These are phyloP conservation scores for Mortierella sp. DNA, from an alignment of 371 early-diverging fungal species.

Conservation along the genomic window DNA sequence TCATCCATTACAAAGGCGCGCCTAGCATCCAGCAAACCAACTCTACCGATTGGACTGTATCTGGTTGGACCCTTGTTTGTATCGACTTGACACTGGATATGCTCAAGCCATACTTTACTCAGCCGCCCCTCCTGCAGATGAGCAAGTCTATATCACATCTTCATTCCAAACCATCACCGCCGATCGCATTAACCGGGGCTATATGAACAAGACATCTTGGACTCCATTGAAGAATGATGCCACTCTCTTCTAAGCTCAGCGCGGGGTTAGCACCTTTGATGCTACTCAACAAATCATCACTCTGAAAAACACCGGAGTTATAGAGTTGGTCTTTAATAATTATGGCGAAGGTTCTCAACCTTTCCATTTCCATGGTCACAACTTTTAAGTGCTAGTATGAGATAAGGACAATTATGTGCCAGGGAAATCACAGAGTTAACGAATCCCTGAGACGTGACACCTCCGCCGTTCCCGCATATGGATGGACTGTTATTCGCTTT, in stretches of 20 bases:
- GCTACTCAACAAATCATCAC: slow-evolving; percentile 20
- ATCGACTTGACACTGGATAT: slow-evolving; percentile 29
- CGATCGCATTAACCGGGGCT: slow-evolving; percentile 21
- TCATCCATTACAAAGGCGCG: slow-evolving; percentile 54
- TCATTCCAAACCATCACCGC: slow-evolving; percentile 32
- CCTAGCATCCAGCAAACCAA: slow-evolving; percentile 10
- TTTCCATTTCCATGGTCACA: slow-evolving; percentile 75
- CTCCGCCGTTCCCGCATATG: slow-evolving; percentile 64
- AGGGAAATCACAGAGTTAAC: slow-evolving; percentile 25
- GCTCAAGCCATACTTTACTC: slow-evolving; percentile 26
- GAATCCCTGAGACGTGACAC: slow-evolving; percentile 78
- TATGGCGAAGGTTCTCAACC: slow-evolving; percentile 39
- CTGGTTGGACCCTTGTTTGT: slow-evolving; percentile 23
- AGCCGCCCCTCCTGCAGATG: slow-evolving; percentile 15
- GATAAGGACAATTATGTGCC: slow-evolving; percentile 61
- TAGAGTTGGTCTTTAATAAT: slow-evolving; percentile 32
- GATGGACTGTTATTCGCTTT: slow-evolving; percentile 76
- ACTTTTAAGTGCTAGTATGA: slow-evolving; percentile 67
- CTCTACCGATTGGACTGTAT: slow-evolving; percentile 25
- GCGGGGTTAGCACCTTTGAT: slow-evolving; percentile 21
- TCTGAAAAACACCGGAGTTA: slow-evolving; percentile 24
- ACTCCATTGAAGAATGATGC: slow-evolving; percentile 30
- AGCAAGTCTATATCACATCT: slow-evolving; percentile 3
- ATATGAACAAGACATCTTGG: slow-evolving; percentile 38
- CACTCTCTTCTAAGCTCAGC: slow-evolving; percentile 30